Percentiles rank a stretch among this genome's conserved stretches.
These are phyloP conservation scores for Aspergillus carbonarius DNA, from an alignment of 2,329 filamentous ascomycete genomes.

Conservation along the genomic window DNA sequence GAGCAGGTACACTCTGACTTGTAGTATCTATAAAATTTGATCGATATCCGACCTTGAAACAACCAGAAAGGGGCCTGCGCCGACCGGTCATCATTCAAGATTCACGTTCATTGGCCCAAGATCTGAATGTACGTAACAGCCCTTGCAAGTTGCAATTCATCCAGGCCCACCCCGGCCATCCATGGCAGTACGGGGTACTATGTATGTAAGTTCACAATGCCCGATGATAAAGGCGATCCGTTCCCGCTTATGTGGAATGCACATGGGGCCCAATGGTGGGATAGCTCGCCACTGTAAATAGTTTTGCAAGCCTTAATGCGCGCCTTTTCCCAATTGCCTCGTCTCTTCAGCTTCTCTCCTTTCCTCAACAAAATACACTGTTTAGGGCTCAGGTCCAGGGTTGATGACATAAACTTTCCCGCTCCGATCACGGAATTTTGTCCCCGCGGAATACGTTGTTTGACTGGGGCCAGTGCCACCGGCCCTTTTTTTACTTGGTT, in stretches of 20 bases:
- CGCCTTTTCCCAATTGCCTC: neutral
- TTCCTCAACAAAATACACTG: neutral
- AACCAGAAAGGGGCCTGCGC: too few relatives aligned
- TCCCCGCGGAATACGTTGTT: constrained; percentile 27
- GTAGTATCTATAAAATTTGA: too few relatives aligned
- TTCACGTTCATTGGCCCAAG: neutral
- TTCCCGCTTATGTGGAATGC: neutral
- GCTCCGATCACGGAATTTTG: constrained; percentile 34
- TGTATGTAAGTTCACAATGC: neutral
- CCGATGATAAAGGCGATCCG: neutral
- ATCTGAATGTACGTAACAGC: neutral
- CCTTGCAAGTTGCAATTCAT: neutral
- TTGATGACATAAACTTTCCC: constrained; percentile 36
- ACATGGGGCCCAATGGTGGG: neutral
- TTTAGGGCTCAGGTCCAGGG: constrained; percentile 27
- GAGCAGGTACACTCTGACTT: too few relatives aligned
- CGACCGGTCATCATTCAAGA: neutral
- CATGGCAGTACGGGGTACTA: neutral
- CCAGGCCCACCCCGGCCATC: neutral
- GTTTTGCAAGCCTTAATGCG: neutral
- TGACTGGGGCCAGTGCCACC: constrained; percentile 12
- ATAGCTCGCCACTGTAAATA: neutral
- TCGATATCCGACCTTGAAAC: neutral
- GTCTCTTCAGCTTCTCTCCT: neutral
- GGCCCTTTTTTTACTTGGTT: neutral